Evolutionary conservation across 805 yeast genomes (phyloP).

Genomic region (Huiozyma sinensis): DNA sequence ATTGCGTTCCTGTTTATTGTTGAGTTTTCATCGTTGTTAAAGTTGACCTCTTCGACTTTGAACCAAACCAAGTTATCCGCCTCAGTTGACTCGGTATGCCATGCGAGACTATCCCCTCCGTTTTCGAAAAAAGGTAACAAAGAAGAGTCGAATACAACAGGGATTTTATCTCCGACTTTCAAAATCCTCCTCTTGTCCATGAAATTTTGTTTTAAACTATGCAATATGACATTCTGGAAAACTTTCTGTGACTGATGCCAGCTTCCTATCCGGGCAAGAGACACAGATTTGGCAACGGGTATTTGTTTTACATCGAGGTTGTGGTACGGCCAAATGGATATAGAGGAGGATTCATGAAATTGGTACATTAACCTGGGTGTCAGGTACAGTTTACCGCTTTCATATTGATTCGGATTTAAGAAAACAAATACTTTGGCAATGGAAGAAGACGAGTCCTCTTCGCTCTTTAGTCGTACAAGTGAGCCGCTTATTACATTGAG

Average conservation of each 20-base stretch:
- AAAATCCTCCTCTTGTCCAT: conserved; percentile 50
- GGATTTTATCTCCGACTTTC: conserved; percentile 55
- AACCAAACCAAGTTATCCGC: conserved; percentile 83
- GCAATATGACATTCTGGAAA: conserved; percentile 32
- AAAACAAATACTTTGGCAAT: conserved; percentile 15
- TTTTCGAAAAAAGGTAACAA: conserved; percentile 8
- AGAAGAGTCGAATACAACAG: conserved; percentile 56
- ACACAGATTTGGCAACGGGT: conserved; percentile 16
- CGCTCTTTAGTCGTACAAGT: conserved; percentile 6
- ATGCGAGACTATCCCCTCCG: neutral
- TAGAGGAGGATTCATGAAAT: conserved; percentile 6
- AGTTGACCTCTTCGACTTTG: conserved; percentile 41
- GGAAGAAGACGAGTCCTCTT: conserved; percentile 1
- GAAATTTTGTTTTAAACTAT: conserved; percentile 52
- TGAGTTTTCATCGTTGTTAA: conserved; percentile 12
- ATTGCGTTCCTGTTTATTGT: conserved; percentile 28
- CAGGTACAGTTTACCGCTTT: conserved; percentile 8
- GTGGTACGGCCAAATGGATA: conserved; percentile 6
- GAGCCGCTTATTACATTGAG: conserved; percentile 20
- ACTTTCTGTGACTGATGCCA: conserved; percentile 21
- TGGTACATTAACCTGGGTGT: conserved; percentile 19
- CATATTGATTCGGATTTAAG: conserved; percentile 14
- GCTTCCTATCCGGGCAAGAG: conserved; percentile 20
- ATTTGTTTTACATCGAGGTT: conserved; percentile 3
- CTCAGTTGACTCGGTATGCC: conserved; percentile 12